Evolutionary conservation across 495 filamentous ascomycete species (phyloP).

Genomic region (Aspergillus asperescens): DNA sequence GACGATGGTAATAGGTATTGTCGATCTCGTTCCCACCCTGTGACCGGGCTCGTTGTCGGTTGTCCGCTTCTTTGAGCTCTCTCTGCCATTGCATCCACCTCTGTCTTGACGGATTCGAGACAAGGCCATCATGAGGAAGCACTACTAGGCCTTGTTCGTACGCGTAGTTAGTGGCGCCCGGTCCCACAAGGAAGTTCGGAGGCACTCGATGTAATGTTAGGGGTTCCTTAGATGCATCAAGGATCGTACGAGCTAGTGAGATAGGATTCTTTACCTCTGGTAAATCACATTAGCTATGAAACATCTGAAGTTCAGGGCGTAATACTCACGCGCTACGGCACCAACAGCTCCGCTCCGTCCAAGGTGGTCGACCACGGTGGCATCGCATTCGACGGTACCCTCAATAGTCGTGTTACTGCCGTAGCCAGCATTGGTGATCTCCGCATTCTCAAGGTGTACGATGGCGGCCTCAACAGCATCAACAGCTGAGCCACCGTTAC

Average conservation of each 20-base stretch:
- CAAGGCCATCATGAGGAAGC: conserved; percentile 62
- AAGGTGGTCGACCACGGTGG: conserved; percentile 81
- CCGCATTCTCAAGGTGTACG: conserved; percentile 78
- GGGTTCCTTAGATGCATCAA: conserved; percentile 64
- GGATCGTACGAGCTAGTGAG: conserved; percentile 72
- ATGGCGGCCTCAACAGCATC: conserved; percentile 93
- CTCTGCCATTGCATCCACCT: conserved; percentile 71
- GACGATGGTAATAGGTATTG: conserved; percentile 17
- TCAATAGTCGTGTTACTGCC: conserved; percentile 93
- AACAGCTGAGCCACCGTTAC: conserved; percentile 68
- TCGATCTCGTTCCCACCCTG: conserved; percentile 17
- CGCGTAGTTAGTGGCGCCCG: conserved; percentile 81
- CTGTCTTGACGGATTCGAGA: conserved; percentile 67
- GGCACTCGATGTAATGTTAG: conserved; percentile 82
- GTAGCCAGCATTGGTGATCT: conserved; percentile 94
- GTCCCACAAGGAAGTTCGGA: conserved; percentile 82
- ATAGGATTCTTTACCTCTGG: conserved; percentile 91
- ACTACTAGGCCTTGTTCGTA: conserved; percentile 65
- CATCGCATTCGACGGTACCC: conserved; percentile 89
- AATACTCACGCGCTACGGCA: conserved; percentile 72
- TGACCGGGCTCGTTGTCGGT: conserved; percentile 12
- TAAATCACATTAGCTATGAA: not conserved
- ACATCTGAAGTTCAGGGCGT: not conserved
- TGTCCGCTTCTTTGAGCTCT: conserved; percentile 59
- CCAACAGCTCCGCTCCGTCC: conserved; percentile 91